These are phyloP conservation scores for Penicillium sp. DNA, from an alignment of 2,329 filamentous ascomycete species.

Conservation along the genomic window DNA sequence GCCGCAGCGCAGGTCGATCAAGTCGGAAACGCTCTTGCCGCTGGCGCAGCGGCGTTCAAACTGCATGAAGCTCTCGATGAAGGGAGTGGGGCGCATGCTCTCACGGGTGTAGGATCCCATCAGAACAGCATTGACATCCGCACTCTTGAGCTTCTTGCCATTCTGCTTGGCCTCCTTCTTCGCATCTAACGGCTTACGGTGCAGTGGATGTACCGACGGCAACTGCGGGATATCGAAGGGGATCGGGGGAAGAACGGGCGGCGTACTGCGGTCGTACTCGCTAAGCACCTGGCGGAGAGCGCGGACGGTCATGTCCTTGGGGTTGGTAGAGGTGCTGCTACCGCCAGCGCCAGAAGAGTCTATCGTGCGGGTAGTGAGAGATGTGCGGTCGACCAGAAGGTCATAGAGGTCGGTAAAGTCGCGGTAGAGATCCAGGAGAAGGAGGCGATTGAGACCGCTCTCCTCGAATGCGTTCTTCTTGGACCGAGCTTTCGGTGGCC, in stretches of 20 bases:
- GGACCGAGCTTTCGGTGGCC: slow-evolving; percentile 87
- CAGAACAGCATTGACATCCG: slow-evolving; percentile 75
- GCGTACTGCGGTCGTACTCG: slow-evolving; percentile 85
- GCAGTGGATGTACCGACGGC: slow-evolving; percentile 65
- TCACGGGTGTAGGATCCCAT: slow-evolving; percentile 79
- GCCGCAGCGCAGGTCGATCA: slow-evolving; percentile 48
- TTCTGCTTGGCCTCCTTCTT: slow-evolving; percentile 75
- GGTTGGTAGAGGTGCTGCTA: slow-evolving; percentile 39
- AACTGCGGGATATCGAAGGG: slow-evolving; percentile 84
- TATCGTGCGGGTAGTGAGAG: slow-evolving; percentile 73
- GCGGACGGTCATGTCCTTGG: slow-evolving; percentile 60
- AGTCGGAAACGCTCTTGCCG: slow-evolving; percentile 46
- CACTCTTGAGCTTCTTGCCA: slow-evolving; percentile 69
- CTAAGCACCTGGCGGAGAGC: slow-evolving; percentile 76
- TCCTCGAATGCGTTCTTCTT: slow-evolving; percentile 91
- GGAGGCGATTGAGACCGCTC: slow-evolving; percentile 79
- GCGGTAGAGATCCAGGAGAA: slow-evolving; percentile 76
- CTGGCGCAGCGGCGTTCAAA: slow-evolving; percentile 47
- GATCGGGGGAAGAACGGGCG: slow-evolving; percentile 85
- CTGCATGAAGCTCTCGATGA: slow-evolving; percentile 49
- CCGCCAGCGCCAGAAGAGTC: slow-evolving; percentile 61
- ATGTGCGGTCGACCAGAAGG: slow-evolving; percentile 75
- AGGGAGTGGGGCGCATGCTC: slow-evolving; percentile 52
- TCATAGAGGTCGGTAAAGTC: slow-evolving; percentile 89
- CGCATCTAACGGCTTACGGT: slow-evolving; percentile 62